phyloP scores from a whole-genome alignment of 495 filamentous ascomycete species.

The Penicillium subrubescens region DNA sequence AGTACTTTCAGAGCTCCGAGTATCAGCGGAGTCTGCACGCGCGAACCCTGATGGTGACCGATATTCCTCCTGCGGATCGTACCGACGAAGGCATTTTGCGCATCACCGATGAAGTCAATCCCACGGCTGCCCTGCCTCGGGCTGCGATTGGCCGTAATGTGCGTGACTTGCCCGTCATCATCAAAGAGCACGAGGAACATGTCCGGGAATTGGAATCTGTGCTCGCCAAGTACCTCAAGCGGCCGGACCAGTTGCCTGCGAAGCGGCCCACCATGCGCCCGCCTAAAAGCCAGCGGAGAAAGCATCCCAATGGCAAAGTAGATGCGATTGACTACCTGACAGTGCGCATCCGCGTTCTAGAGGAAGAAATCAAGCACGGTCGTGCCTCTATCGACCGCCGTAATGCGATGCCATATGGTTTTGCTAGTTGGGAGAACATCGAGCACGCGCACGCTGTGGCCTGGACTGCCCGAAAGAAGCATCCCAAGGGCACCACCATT shows the following conservation, averaged over 20 bases:
- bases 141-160: conserved; percentile 89
- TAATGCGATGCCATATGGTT: conserved; percentile 87
- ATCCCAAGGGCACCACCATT: conserved; percentile 77
- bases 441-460: conserved; percentile 86
- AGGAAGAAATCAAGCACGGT: conserved; percentile 80
- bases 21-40: conserved; percentile 89
- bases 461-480: conserved; percentile 75
- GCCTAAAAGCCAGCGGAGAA: conserved; percentile 64
- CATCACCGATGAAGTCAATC: conserved; percentile 73
- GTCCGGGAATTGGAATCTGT: conserved; percentile 82
- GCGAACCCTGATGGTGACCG: conserved; percentile 87
- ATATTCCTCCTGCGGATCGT: conserved; percentile 72
- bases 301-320: conserved; percentile 56
- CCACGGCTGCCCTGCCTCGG: conserved; percentile 73
- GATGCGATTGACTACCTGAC: conserved; percentile 96
- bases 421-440: conserved; percentile 89
- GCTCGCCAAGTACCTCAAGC: conserved; percentile 85
- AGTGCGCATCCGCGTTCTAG: conserved; percentile 77
- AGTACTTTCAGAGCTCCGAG: conserved; percentile 84
- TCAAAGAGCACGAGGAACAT: conserved; percentile 78
- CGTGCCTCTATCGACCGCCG: conserved; percentile 81
- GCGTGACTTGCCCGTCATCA: conserved; percentile 79
- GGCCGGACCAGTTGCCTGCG: conserved; percentile 77
- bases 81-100: conserved; percentile 85
- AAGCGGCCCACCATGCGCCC: conserved; percentile 79